Base-by-base conservation (phyloP, 2,329 filamentous ascomycete genomes). In the Diaporthe caulivora region DNA sequence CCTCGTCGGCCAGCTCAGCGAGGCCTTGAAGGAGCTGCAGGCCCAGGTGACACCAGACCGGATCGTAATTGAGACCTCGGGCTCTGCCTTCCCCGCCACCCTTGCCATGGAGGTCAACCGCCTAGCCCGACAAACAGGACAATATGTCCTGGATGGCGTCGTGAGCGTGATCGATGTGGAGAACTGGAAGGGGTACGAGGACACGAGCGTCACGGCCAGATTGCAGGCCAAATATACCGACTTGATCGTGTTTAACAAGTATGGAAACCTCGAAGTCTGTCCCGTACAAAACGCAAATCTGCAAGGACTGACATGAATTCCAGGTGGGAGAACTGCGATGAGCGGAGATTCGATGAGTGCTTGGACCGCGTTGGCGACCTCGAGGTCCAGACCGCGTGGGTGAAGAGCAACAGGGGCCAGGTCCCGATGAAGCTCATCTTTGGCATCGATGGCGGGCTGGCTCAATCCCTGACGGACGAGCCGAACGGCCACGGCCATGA, bases 131-230 rank as follows among this genome's bases (percentile, higher is more conserved):
- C 91, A 94, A 75, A 92, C 91, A 0, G 91, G 82, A 78, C 83
- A 85, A 37, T 98, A 95, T 79, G 87, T 90, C 7, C 89, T 98
- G 1, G 95, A 98, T 79, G 95, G 95, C 15, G 95, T 98, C 69
- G 90, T 98, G 76, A 94, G 91, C 78, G 95, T 98, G 29, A 92
- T 98, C 73, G 95, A 98, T 80, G 95, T 97, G 15, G 95, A 98
- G 88, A 98, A 98, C 80, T 98, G 95, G 95, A 86, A 91, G 79
- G 95, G 95, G 0, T 98, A 98, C 80, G 94, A 97, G 78, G 95
- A 97, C 82, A 97, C 94, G 31, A 95, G 92, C 73, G 96, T 94
- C 80, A 98, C 95, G 72, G 95, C 95, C 9, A 92, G 93, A 80
- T 87, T 98, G 77, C 95, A 98, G 87, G 95, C 95, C 5, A 87